Percentiles rank a stretch among this genome's conserved stretches.
Evolutionary conservation across 2,329 filamentous ascomycete species (phyloP).

Genomic region (Phyllosticta citrichinensis): DNA sequence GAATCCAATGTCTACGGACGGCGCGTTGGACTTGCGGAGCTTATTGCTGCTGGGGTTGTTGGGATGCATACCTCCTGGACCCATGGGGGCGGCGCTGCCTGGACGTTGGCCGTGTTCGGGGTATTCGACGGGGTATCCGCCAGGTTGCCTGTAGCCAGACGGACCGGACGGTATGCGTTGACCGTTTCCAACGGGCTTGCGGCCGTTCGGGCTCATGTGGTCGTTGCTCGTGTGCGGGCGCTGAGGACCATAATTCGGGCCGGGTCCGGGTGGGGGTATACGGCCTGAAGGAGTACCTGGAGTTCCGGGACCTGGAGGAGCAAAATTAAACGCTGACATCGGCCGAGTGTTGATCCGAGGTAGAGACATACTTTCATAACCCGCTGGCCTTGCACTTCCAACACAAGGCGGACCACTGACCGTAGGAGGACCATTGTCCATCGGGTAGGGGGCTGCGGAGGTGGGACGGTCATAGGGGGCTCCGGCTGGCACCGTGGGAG

Average conservation of each 20-base stretch:
- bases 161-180: constrained; percentile 23
- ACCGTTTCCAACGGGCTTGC: constrained; percentile 13
- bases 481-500: constrained; percentile 18
- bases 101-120: constrained; percentile 25
- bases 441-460: constrained; percentile 59
- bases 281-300: constrained; percentile 18
- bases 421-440: constrained; percentile 53
- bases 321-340: constrained; percentile 42
- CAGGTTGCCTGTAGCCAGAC: constrained; percentile 27
- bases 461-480: constrained; percentile 34
- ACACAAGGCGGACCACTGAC: constrained; percentile 15
- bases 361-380: constrained; percentile 19
- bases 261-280: constrained; percentile 10
- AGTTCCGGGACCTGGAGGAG: constrained; percentile 23
- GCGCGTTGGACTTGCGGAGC: constrained; percentile 29
- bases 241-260: constrained; percentile 21
- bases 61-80: constrained; percentile 18
- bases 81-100: constrained; percentile 30
- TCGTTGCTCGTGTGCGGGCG: constrained; percentile 29
- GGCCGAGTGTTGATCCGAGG: constrained; percentile 34
- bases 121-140: constrained; percentile 27
- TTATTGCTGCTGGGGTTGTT: constrained; percentile 36
- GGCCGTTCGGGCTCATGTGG: constrained; percentile 24
- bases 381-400: constrained; percentile 16
- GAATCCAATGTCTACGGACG: constrained; percentile 25